These are phyloP conservation scores for Senna siamea DNA, from an alignment of 306 rosid species.

Conservation along the genomic window DNA sequence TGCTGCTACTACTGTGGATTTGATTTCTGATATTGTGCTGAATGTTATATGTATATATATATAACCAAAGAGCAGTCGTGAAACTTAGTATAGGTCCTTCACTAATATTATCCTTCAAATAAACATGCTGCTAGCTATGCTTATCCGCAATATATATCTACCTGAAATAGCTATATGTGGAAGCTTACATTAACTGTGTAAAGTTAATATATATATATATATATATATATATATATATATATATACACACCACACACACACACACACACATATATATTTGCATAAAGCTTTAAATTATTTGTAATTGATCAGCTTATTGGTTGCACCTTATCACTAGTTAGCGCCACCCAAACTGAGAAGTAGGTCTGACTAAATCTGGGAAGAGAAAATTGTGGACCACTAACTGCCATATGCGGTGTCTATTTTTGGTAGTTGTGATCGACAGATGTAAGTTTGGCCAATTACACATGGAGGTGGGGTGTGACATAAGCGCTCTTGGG, in stretches of 20 bases:
- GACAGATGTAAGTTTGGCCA: background rate
- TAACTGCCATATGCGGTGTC: background rate
- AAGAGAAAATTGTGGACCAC: constrained; percentile 29
- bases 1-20: background rate
- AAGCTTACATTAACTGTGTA: background rate
- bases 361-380: background rate
- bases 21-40: background rate
- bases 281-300: background rate
- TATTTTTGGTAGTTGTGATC: background rate
- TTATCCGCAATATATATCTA: background rate
- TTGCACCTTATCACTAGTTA: constrained; percentile 22
- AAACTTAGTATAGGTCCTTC: background rate
- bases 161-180: background rate
- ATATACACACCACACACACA: no score
- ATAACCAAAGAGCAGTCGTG: background rate
- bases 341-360: background rate
- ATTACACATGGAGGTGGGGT: background rate
- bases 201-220: no score
- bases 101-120: background rate
- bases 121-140: background rate
- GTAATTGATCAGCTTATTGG: constrained; percentile 2
- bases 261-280: background rate
- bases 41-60: background rate
- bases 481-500: background rate
- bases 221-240: no score